A percentile compares a stretch with the other conserved stretches of the same genome.
These are phyloP conservation scores for Venturia aucupariae DNA, from an alignment of 2,329 filamentous ascomycete species.

Conservation along the genomic window DNA sequence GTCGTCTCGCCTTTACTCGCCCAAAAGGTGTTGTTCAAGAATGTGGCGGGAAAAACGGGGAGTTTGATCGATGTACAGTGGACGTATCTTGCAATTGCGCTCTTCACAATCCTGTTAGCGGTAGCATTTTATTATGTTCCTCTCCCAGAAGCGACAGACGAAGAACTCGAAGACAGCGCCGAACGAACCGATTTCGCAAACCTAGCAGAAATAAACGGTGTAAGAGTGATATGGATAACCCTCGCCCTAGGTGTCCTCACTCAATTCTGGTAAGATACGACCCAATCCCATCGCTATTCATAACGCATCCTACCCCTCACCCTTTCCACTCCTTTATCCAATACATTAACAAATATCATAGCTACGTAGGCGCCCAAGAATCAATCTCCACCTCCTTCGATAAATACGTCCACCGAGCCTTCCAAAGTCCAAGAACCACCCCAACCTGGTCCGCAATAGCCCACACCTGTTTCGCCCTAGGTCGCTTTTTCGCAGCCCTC, in stretches of 20 bases:
- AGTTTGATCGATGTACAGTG: conserved; percentile 53
- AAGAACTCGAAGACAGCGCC: conserved; percentile 47
- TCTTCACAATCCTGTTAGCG: conserved; percentile 51
- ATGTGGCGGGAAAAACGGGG: conserved; percentile 19
- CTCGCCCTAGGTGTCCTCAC: conserved; percentile 45
- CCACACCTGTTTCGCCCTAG: conserved; percentile 49
- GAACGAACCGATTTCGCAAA: conserved; percentile 43
- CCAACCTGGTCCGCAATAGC: conserved; percentile 35
- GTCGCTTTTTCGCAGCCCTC: conserved; percentile 48
- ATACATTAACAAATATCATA: not conserved
- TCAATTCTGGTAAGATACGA: conserved; percentile 43
- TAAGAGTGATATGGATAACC: conserved; percentile 44
- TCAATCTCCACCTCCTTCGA: conserved; percentile 41
- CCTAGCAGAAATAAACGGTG: conserved; percentile 28
- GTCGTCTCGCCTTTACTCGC: conserved; percentile 52
- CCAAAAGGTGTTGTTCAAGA: conserved; percentile 47
- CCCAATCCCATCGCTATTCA: too few relatives aligned
- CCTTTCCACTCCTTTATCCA: not conserved
- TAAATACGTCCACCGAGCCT: conserved; percentile 28
- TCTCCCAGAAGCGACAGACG: conserved; percentile 52
- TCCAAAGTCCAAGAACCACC: conserved; percentile 16
- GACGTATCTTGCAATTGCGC: conserved; percentile 54
- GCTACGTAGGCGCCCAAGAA: conserved; percentile 53
- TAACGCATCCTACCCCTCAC: too few relatives aligned
- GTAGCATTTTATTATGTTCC: conserved; percentile 53